phyloP scores from a whole-genome alignment of 345 rosid genomes.

The Sonneratia caseolaris region DNA sequence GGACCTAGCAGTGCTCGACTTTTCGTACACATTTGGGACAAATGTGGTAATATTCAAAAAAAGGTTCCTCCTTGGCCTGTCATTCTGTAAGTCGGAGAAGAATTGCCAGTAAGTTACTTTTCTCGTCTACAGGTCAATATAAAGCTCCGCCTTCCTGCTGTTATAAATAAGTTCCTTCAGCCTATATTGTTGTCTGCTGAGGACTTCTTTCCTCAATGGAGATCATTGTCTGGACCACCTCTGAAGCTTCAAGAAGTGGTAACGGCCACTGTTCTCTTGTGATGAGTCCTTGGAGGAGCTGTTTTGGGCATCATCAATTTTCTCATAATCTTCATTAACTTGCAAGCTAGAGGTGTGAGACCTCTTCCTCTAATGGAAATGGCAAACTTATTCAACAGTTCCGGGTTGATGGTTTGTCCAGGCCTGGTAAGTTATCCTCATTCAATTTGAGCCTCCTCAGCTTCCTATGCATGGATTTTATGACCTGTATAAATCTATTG shows the following conservation, averaged over 20 bases:
- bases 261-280: background rate
- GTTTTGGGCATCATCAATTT: background rate
- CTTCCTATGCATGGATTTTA: background rate
- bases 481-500: slow-evolving; percentile 17
- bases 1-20: slow-evolving; percentile 94
- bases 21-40: slow-evolving; percentile 73
- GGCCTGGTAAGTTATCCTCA: slow-evolving; percentile 71
- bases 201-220: slow-evolving; percentile 97
- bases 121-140: slow-evolving; percentile 47
- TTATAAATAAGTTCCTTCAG: slow-evolving; percentile 85
- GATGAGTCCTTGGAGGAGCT: background rate
- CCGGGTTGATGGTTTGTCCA: slow-evolving; percentile 58
- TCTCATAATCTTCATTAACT: background rate
- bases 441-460: background rate
- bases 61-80: background rate
- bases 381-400: slow-evolving; percentile 73
- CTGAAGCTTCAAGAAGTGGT: slow-evolving; percentile 99
- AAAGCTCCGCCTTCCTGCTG: slow-evolving; percentile 92
- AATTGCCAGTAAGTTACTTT: slow-evolving; percentile 10
- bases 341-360: slow-evolving; percentile 83
- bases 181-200: slow-evolving; percentile 66
- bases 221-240: slow-evolving; percentile 91
- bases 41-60: slow-evolving; percentile 35
- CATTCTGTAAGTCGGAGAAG: slow-evolving; percentile 1
- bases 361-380: slow-evolving; percentile 78